Base-by-base conservation (phyloP, 805 yeast genomes). In the Metschnikowia proteae region DNA sequence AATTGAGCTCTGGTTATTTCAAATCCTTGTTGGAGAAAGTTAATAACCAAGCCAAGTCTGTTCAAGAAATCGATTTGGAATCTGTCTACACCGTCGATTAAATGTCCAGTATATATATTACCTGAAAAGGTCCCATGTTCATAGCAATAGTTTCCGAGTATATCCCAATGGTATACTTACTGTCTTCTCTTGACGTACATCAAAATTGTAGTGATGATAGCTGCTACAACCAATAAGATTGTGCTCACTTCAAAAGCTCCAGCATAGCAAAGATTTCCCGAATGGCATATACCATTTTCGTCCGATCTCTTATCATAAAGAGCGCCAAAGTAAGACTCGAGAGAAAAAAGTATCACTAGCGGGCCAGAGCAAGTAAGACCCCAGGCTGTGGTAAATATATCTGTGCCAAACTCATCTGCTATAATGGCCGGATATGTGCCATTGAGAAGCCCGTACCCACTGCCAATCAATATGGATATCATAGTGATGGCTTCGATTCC, bases 361-460 rank as follows among this genome's bases (percentile, higher is more conserved):
- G 89, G 88, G 6, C 91, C 91, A 0, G 89, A 82, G 25, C 90
- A 83, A 11, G 81, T 65, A 36, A 86, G 66, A 0, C 92, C 89
- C 92, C 94, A 86, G 0, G 84, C 74, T 0, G 91, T 84, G 23
- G 89, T 81, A 61, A 84, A 86, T 0, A 81, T 76, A 5, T 67
- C 72, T 0, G 87, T 76, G 2, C 91, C 91, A 66, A 84, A 85
- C 10, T 73, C 68, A 53, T 86, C 95, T 0, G 90, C 90, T 28
- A 85, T 74, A 2, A 84, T 74, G 0, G 91, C 85, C 3, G 95
- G 95, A 61, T 82, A 83, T 0, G 84, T 79, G 0, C 92, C 92
- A 66, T 83, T 85, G 3, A 80, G 65, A 27, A 85, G 71, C 0
- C 95, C 95, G 65, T 84, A 86, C 22, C 87, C 76, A 30, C 74